Evolutionary conservation across 202 grass and related monocot species (phyloP).

Genomic region (Thinopyrum obtusiflorum): DNA sequence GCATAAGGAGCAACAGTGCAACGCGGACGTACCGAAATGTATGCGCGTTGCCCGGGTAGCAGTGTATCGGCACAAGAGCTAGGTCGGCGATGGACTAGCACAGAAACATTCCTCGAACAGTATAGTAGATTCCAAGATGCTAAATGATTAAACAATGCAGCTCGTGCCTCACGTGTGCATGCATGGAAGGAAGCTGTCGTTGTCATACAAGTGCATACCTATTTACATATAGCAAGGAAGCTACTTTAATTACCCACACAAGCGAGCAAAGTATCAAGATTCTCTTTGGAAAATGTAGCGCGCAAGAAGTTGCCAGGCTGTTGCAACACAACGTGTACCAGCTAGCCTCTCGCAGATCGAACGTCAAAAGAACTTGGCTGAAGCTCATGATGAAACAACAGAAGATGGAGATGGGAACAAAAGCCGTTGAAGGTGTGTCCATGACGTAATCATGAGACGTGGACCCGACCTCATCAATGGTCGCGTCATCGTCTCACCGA

Average conservation of each 20-base stretch:
- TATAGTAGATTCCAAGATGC: neutral
- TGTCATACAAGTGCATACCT: neutral
- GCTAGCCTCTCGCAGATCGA: neutral
- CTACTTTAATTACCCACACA: neutral
- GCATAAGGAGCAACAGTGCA: too few species aligned
- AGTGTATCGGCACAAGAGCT: too few species aligned
- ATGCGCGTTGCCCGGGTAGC: too few species aligned
- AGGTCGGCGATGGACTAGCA: too few species aligned
- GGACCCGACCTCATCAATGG: neutral
- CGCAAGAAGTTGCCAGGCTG: neutral
- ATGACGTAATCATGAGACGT: neutral
- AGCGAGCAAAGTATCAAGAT: neutral
- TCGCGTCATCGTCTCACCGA: neutral
- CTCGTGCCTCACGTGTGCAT: neutral
- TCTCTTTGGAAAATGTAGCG: too few species aligned
- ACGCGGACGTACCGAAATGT: too few species aligned
- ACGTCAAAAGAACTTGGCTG: neutral
- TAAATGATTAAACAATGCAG: neutral
- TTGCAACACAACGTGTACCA: neutral
- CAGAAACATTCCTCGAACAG: too few species aligned
- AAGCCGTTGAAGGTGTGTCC: neutral
- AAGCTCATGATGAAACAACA: too few species aligned
- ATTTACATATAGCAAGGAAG: neutral
- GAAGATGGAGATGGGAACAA: too few species aligned
- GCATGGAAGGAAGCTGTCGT: neutral